Evolutionary conservation across 139 green algal genomes (phyloP), one percentile per base, ranked within the genome.

Genomic region (Chlamydomonas urium): DNA sequence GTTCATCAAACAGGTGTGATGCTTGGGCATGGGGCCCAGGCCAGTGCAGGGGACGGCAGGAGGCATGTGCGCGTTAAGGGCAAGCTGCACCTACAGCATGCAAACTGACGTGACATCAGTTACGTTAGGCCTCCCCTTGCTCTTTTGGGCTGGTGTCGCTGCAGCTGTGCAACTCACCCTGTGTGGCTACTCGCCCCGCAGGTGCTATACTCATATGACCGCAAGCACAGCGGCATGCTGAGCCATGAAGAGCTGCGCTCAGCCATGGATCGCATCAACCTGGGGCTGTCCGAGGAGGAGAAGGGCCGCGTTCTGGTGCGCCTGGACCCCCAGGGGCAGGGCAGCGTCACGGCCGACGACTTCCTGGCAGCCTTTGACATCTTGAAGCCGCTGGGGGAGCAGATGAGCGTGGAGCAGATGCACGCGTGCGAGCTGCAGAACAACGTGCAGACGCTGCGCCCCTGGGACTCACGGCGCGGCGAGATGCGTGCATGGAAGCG

Each of bases 301-400:
- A 33, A 34, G 47, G 61, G 53, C 1, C 33, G 71, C 24, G 34
- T 76, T 0, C 4, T 76, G 3, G 71, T 59, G 14, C 17, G 60
- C 17, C 42, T 65, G 42, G 61, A 33, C 36, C 71, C 71, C 31
- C n/a, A 31, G 45, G n/a, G 38, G 45, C 23, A 32, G 31, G 33
- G 69, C 38, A 42, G 42, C 36, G 71, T 71, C 42, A 0, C n/a
- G 37, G 24, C 23, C 21, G 5, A 28, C 19, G 24, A 17, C n/a
- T 37, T 36, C 29, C 6, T 37, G 50, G 24, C 5, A 32, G 45
- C 38, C 3, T 14, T 24, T 36, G 6, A 47, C 31, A 47, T 6
- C 31, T 2, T 31, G 23, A 31, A 62, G 6, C 23, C 3, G 57
- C 57, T 65, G 57, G 24, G 5, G 57, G 24, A n/a, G 57, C 57